phyloP scores from a whole-genome alignment of 2,329 filamentous ascomycete species.

The Aspergillus chevalieri region DNA sequence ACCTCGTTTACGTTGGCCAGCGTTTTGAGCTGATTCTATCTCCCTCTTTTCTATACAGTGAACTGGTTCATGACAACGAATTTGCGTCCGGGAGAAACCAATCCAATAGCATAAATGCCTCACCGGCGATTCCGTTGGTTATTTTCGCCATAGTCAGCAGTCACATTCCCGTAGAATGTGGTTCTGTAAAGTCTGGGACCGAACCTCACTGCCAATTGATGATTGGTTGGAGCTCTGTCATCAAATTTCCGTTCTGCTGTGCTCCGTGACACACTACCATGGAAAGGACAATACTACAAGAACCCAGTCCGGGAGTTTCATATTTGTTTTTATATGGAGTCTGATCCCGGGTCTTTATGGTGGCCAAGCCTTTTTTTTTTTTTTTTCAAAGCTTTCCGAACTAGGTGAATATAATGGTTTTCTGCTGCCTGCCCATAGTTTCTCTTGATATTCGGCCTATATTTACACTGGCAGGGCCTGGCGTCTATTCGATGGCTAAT shows the following conservation, averaged over 20 bases:
- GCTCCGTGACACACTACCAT: background rate
- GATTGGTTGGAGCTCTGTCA: background rate
- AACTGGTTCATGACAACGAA: background rate
- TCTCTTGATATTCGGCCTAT: no score
- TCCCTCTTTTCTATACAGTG: background rate
- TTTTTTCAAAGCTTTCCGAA: no score
- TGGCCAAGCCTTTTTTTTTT: no score
- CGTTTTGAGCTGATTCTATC: background rate
- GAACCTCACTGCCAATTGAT: background rate
- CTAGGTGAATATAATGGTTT: no score
- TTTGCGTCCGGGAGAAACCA: background rate
- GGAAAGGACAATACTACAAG: background rate
- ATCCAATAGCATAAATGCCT: background rate
- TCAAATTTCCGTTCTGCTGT: background rate
- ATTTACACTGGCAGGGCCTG: no score
- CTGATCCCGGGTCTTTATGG: no score
- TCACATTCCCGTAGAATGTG: background rate
- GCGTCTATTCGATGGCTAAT: no score
- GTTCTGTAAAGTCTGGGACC: background rate
- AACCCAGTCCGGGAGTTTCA: background rate
- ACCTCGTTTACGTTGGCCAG: background rate
- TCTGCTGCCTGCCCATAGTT: no score
- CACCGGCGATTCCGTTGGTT: background rate
- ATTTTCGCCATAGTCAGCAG: background rate
- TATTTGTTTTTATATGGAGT: no score